Conservation (phyloP, 2,329 filamentous ascomycete genomes). For the Epichloe brachyelytri region DNA sequence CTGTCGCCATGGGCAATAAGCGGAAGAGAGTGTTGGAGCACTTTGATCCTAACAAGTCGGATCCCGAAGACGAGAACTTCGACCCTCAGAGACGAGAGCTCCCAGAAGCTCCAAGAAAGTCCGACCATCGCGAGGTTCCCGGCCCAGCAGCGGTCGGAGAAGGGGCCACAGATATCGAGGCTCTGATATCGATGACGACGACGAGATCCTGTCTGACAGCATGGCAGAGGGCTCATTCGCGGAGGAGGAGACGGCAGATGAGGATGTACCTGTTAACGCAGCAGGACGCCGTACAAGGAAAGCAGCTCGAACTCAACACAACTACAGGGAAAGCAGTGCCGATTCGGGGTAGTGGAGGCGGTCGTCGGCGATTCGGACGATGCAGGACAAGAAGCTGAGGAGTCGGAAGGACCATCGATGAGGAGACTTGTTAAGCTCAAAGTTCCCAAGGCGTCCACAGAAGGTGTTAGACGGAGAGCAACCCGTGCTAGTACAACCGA, state of each 20-base stretch:
- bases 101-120: conserved; percentile 29
- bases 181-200: conserved; percentile 50
- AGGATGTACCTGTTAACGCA: conserved; percentile 30
- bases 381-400: conserved; percentile 13
- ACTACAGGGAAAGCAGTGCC: conserved; percentile 33
- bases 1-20: conserved; percentile 28
- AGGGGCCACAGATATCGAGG: conserved; percentile 36
- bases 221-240: conserved; percentile 37
- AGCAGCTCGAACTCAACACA: conserved; percentile 30
- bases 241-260: conserved; percentile 26
- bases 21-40: conserved; percentile 45
- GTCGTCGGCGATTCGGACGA: conserved; percentile 16
- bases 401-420: conserved; percentile 15
- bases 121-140: conserved; percentile 23
- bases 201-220: conserved; percentile 42
- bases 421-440: conserved; percentile 34
- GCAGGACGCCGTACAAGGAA: conserved; percentile 37
- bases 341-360: conserved; percentile 24
- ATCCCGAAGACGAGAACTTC: conserved; percentile 54
- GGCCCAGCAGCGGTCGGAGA: conserved; percentile 18
- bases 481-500: conserved; percentile 44
- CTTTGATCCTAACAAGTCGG: conserved; percentile 55
- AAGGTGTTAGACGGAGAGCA: conserved; percentile 27
- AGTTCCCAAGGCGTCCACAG: conserved; percentile 18
- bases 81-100: conserved; percentile 34